These are phyloP conservation scores for Penicillium coffeae DNA, from an alignment of 495 filamentous ascomycete genomes.

Conservation along the genomic window DNA sequence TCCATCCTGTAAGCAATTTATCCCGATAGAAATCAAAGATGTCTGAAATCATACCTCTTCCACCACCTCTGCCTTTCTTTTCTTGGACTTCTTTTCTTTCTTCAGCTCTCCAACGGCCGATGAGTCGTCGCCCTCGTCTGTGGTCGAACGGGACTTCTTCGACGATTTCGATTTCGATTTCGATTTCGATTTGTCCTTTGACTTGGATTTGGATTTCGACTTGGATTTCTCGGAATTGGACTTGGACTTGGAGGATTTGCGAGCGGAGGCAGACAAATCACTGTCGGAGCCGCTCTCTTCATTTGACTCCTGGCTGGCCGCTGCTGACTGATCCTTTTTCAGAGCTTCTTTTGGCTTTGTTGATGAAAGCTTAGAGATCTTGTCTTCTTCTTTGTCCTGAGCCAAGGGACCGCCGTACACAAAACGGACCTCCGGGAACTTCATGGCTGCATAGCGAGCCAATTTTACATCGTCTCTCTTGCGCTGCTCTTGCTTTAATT, in stretches of 20 bases:
- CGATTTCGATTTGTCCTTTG: constrained; percentile 15
- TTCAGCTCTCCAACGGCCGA: constrained; percentile 22
- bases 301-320: constrained; percentile 1
- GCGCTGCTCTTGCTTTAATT: constrained; percentile 61
- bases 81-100: constrained; percentile 48
- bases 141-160: constrained; percentile 19
- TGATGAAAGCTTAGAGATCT: constrained; percentile 3
- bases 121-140: constrained; percentile 10
- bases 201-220: constrained; percentile 12
- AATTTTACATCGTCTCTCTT: constrained; percentile 59
- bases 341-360: constrained; percentile 18
- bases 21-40: too few relatives aligned
- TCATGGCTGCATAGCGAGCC: constrained; percentile 62
- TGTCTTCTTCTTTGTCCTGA: constrained; percentile 53
- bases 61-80: constrained; percentile 45
- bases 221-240: constrained; percentile 11
- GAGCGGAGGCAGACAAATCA: neutral
- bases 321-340: constrained; percentile 22
- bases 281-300: constrained; percentile 8
- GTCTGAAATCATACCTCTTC: constrained; percentile 4
- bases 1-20: too few relatives aligned
- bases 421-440: constrained; percentile 72
- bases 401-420: constrained; percentile 75
- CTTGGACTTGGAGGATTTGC: constrained; percentile 16
- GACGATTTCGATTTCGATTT: constrained; percentile 22